phyloP scores from a whole-genome alignment of 2,329 filamentous ascomycete genomes.

The Sarocladiaceae sp. region DNA sequence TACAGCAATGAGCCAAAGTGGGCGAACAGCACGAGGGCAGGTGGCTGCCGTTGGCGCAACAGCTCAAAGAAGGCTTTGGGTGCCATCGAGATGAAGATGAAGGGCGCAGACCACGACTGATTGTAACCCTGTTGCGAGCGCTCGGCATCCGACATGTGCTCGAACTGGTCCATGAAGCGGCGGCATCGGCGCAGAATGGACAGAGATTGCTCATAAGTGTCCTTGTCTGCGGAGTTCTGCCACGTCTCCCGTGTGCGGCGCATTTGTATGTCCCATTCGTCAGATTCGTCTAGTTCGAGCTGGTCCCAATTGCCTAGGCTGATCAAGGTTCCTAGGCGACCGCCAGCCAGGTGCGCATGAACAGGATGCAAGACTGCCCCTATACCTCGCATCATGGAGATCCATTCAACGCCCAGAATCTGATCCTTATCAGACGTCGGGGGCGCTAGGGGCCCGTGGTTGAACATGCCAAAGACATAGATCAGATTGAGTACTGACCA shows the following conservation, averaged over 20 bases:
- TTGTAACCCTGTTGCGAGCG: constrained; percentile 14
- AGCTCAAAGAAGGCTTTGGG: constrained; percentile 15
- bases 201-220: constrained; percentile 13
- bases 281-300: constrained; percentile 10
- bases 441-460: background rate
- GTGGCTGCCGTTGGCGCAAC: constrained; percentile 17
- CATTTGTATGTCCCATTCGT: constrained; percentile 7
- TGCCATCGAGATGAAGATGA: constrained; percentile 14
- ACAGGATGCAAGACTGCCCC: constrained; percentile 12
- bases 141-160: constrained; percentile 6
- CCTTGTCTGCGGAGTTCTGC: constrained; percentile 6
- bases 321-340: constrained; percentile 10
- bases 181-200: constrained; percentile 12
- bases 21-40: constrained; percentile 14
- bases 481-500: constrained; percentile 14
- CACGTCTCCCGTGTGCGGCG: constrained; percentile 10
- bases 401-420: constrained; percentile 15
- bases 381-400: constrained; percentile 16
- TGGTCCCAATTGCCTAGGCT: constrained; percentile 16
- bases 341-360: constrained; percentile 7
- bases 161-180: constrained; percentile 14
- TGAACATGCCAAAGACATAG: constrained; percentile 11
- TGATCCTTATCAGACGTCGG: constrained; percentile 10
- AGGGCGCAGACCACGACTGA: constrained; percentile 13
- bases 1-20: constrained; percentile 15